Evolutionary conservation across 1,284 basidiomycete species (phyloP).

Genomic region (Jaminaea rosea): DNA sequence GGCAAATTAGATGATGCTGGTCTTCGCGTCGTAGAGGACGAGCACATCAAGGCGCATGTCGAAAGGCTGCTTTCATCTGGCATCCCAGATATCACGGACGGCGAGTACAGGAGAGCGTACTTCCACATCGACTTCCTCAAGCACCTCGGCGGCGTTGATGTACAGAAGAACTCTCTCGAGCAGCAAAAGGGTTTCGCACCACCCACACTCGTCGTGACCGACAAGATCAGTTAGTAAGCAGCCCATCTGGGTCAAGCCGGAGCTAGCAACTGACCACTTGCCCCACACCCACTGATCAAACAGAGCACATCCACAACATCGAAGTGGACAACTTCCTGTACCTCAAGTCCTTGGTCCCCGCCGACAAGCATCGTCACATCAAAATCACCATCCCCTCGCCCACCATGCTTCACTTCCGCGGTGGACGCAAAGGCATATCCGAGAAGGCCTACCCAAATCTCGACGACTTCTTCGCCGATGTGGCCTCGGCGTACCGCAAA

Average conservation of each 20-base stretch:
- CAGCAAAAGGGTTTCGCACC: slow-evolving; percentile 23
- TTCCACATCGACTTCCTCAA: slow-evolving; percentile 32
- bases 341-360: slow-evolving; percentile 38
- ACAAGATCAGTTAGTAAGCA: no score
- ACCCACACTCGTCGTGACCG: slow-evolving; percentile 46
- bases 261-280: no score
- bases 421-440: slow-evolving; percentile 20
- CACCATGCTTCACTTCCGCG: slow-evolving; percentile 34
- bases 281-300: no score
- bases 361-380: slow-evolving; percentile 49
- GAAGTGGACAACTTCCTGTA: slow-evolving; percentile 47
- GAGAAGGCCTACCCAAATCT: slow-evolving; percentile 58
- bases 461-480: slow-evolving; percentile 65
- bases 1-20: slow-evolving; percentile 50
- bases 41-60: slow-evolving; percentile 54
- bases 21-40: slow-evolving; percentile 54
- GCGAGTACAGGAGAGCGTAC: slow-evolving; percentile 50
- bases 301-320: slow-evolving; percentile 23
- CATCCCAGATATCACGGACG: slow-evolving; percentile 57
- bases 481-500: slow-evolving; percentile 61
- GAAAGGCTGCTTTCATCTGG: slow-evolving; percentile 54
- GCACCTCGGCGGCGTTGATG: slow-evolving; percentile 22
- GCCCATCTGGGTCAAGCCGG: no score
- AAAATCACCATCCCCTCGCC: slow-evolving; percentile 69
- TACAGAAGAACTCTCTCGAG: slow-evolving; percentile 30